A percentile compares a stretch with the other conserved stretches of the same genome.
phyloP scores from a whole-genome alignment of 139 green algal species.

The Picochlorum sp. region DNA sequence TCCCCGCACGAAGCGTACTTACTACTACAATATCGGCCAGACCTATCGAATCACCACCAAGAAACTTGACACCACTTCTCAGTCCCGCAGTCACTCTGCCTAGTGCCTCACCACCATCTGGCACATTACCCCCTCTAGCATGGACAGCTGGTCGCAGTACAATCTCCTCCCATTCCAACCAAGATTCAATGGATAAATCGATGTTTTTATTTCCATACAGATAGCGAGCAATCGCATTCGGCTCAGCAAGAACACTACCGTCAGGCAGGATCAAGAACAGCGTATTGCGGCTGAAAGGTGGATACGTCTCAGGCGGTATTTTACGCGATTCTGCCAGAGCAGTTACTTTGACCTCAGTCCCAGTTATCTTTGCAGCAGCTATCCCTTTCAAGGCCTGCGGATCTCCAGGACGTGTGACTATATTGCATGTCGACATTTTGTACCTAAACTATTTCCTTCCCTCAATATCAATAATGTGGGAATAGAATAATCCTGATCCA shows the following conservation, averaged over 20 bases:
- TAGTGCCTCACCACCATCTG: constrained; percentile 1
- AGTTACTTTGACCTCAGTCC: background rate
- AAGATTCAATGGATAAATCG: constrained; percentile 19
- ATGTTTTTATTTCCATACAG: constrained; percentile 20
- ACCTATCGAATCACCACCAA: constrained; percentile 10
- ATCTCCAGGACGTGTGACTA: constrained; percentile 30
- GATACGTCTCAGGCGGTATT: constrained; percentile 5
- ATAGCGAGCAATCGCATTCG: constrained; percentile 44
- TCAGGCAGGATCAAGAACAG: constrained; percentile 21
- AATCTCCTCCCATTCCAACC: constrained; percentile 52
- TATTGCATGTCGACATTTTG: no score
- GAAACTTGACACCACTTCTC: background rate
- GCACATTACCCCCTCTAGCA: background rate
- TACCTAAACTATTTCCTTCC: no score
- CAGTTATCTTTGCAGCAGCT: constrained; percentile 19
- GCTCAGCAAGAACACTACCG: constrained; percentile 30
- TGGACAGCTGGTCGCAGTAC: constrained; percentile 32
- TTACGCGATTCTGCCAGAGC: background rate
- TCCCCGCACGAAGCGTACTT: constrained; percentile 5
- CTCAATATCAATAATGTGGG: no score
- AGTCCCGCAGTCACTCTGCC: constrained; percentile 12
- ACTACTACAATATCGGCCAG: constrained; percentile 48
- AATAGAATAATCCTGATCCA: no score
- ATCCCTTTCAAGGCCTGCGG: constrained; percentile 40
- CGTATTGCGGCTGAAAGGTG: constrained; percentile 15